These are phyloP conservation scores for Cylindrodendrum hubeiense DNA, from an alignment of 2,329 filamentous ascomycete species.

Conservation along the genomic window DNA sequence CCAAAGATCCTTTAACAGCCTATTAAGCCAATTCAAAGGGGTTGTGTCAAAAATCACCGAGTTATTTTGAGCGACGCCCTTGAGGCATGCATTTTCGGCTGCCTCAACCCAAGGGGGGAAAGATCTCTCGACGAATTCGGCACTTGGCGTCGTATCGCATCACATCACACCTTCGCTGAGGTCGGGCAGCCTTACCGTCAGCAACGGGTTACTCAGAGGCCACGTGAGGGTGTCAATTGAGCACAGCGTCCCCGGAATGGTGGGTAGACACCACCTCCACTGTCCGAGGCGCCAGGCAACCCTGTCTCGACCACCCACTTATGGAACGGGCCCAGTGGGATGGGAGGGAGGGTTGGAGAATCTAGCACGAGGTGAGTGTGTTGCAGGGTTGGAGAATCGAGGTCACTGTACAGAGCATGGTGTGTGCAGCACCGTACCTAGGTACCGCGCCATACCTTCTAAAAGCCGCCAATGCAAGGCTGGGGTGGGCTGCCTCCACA, in stretches of 20 bases:
- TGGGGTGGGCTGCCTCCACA: conserved; percentile 40
- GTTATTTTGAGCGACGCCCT: conserved; percentile 25
- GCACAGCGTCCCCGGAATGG: conserved; percentile 26
- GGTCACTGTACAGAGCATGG: conserved; percentile 29
- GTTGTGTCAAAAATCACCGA: neutral
- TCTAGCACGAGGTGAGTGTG: conserved; percentile 32
- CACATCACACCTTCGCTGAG: conserved; percentile 13
- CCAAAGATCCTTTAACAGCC: conserved; percentile 16
- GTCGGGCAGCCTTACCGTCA: conserved; percentile 38
- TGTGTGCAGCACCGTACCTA: conserved; percentile 14
- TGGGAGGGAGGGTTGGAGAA: conserved; percentile 33
- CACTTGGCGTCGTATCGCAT: conserved; percentile 17
- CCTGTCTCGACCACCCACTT: conserved; percentile 31
- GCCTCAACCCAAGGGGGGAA: conserved; percentile 11
- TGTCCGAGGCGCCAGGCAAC: conserved; percentile 31
- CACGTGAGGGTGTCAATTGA: conserved; percentile 38
- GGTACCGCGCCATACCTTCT: conserved; percentile 2
- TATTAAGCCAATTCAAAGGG: neutral
- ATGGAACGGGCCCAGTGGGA: conserved; percentile 6
- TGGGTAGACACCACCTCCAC: conserved; percentile 22
- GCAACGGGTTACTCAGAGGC: conserved; percentile 33
- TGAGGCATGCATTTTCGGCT: conserved; percentile 16
- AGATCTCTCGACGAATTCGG: conserved; percentile 20
- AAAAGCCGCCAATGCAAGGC: conserved; percentile 27
- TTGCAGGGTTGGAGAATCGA: conserved; percentile 26